phyloP scores from a whole-genome alignment of 73 alveolate species.

The Tetrahymena borealis region DNA sequence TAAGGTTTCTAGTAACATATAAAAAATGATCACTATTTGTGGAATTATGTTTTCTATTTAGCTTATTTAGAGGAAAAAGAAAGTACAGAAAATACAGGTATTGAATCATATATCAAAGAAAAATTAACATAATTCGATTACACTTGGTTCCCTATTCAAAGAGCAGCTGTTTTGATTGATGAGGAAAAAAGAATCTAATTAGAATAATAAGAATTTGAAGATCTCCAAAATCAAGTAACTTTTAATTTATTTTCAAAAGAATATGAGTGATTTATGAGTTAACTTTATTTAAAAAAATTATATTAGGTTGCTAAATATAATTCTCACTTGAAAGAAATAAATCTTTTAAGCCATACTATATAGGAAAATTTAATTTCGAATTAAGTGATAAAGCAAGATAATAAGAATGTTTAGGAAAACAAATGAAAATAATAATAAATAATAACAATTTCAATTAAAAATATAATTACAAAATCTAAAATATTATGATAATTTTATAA shows the following conservation, averaged over 20 bases:
- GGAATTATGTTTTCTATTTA: constrained; percentile 13
- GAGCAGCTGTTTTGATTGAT: constrained; percentile 22
- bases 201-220: background rate
- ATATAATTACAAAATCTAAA: no score
- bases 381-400: background rate
- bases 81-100: constrained; percentile 18
- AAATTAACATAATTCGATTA: background rate
- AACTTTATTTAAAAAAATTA: no score
- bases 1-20: constrained; percentile 71
- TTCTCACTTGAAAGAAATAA: background rate
- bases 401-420: no score
- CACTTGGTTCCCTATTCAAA: constrained; percentile 6
- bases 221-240: background rate
- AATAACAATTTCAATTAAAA: no score
- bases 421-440: no score
- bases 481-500: no score
- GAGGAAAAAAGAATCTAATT: background rate
- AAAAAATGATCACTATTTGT: constrained; percentile 65
- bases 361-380: background rate
- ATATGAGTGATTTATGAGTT: no score
- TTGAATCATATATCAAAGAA: constrained; percentile 8
- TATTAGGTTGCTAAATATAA: background rate
- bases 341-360: background rate
- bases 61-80: constrained; percentile 17
- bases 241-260: no score